Percentiles rank a stretch among this genome's conserved stretches.
phyloP scores from a whole-genome alignment of 2,329 filamentous ascomycete species.

The Conoideocrella luteorostrata region DNA sequence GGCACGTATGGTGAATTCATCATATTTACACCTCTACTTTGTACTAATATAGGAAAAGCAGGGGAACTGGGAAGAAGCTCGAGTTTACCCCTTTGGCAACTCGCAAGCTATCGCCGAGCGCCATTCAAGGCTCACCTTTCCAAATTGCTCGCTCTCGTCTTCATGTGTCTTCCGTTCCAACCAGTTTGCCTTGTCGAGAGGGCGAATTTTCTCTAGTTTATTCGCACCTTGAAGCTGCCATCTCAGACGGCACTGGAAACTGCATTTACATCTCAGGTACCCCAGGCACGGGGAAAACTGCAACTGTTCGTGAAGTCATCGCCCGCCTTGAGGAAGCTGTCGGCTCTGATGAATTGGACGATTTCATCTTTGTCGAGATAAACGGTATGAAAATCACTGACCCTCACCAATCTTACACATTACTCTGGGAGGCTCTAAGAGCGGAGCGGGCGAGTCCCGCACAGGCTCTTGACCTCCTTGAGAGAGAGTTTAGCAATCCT shows the following conservation, averaged over 20 bases:
- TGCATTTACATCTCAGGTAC: constrained; percentile 99
- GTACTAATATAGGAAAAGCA: constrained; percentile 42
- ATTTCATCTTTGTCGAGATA: constrained; percentile 98
- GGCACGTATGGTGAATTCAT: constrained; percentile 12
- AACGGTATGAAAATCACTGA: constrained; percentile 99
- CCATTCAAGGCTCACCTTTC: constrained; percentile 78
- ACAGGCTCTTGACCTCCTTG: constrained; percentile 84
- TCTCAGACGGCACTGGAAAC: constrained; percentile 84
- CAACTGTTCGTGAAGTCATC: constrained; percentile 92
- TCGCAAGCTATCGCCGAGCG: constrained; percentile 68
- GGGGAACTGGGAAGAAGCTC: constrained; percentile 57
- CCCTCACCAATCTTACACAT: constrained; percentile 88
- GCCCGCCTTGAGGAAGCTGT: constrained; percentile 84
- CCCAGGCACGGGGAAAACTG: constrained; percentile 94
- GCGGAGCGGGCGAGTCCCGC: constrained; percentile 87
- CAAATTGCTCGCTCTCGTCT: constrained; percentile 82
- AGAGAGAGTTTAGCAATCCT: constrained; percentile 87
- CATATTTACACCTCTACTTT: constrained; percentile 13
- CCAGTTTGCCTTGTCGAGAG: constrained; percentile 84
- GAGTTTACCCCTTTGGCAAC: constrained; percentile 96
- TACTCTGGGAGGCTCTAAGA: constrained; percentile 93
- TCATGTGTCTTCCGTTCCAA: constrained; percentile 89
- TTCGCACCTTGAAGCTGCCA: constrained; percentile 87
- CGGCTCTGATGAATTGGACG: constrained; percentile 82
- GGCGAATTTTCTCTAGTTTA: constrained; percentile 89